A percentile compares a stretch with the other conserved stretches of the same genome.
These are phyloP conservation scores for Gypsophila paniculata DNA, from an alignment of 179 eudicot genomes.

Conservation along the genomic window DNA sequence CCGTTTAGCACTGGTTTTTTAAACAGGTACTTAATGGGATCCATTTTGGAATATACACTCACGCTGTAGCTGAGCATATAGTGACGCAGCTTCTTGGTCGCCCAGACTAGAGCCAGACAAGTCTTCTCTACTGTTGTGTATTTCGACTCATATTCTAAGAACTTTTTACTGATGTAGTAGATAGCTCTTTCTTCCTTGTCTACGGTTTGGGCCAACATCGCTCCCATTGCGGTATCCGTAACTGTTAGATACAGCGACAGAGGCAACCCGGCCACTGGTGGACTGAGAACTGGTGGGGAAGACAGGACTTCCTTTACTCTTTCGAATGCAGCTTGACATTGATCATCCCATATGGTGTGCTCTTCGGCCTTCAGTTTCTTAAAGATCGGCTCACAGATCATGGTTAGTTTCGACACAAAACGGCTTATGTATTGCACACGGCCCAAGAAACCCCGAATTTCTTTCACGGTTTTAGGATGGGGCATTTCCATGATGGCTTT, in stretches of 20 bases:
- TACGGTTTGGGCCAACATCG: background rate
- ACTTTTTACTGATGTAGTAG: too few species aligned
- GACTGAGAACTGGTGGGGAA: background rate
- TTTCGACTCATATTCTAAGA: background rate
- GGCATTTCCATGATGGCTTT: background rate
- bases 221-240: background rate
- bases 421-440: background rate
- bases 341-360: too few species aligned
- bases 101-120: background rate
- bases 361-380: too few species aligned
- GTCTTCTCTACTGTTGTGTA: background rate
- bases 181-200: background rate
- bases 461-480: background rate
- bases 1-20: too few species aligned
- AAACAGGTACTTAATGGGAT: too few species aligned
- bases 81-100: background rate
- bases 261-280: background rate
- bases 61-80: too few species aligned
- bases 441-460: background rate
- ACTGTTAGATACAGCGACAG: background rate
- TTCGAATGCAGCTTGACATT: background rate
- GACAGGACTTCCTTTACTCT: background rate
- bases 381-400: too few species aligned
- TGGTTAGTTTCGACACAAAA: too few species aligned
- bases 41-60: too few species aligned